Evolutionary conservation across 2,329 filamentous ascomycete genomes (phyloP), one percentile per base, ranked within the genome.

Genomic region (Cladophialophora immunda): DNA sequence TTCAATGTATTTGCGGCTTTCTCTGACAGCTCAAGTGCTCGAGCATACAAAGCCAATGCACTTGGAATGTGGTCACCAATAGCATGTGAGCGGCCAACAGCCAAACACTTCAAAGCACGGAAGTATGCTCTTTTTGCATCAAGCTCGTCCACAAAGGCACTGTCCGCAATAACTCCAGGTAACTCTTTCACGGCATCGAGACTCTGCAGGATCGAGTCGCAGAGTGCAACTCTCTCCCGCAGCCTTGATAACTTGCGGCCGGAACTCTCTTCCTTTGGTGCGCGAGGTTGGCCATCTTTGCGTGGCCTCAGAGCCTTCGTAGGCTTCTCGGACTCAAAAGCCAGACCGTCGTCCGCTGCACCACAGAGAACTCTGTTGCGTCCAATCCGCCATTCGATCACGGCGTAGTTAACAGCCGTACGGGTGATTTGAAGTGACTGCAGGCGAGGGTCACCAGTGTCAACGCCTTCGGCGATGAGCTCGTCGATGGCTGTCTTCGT

Each of bases 401-500:
- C 88, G 71, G 92, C 92, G 78, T 97, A 98, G 78, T 95, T 97
- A 64, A 98, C 92, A 1, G 94, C 93, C 0, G 96, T 96, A 68
- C 92, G 90, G 3, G 94, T 97, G 66, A 99, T 91, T 72, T 97
- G 94, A 54, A 99, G 82, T 73, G 93, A 90, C 80, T 99, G 95
- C 89, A 99, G 93, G 65, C 93, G 88, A 38, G 88, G 81, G 75
- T 99, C 94, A 64, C 92, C 89, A 76, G 93, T 92, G 25, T 92
- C 87, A 15, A 97, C 87, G 0, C 93, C 92, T 77, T 99, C 95
- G 67, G 87, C 89, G 58, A 88, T 87, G 65, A 97, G 83, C 77
- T 98, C 95, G 71, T 98, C 94, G 67, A 97, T 97, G 11, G 93
- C 93, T 73, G 91, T 89, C 79, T 97, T 96, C 0, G 94, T 95